Conservation (phyloP, 2,329 filamentous ascomycete species). For the Passalora sequoiae region DNA sequence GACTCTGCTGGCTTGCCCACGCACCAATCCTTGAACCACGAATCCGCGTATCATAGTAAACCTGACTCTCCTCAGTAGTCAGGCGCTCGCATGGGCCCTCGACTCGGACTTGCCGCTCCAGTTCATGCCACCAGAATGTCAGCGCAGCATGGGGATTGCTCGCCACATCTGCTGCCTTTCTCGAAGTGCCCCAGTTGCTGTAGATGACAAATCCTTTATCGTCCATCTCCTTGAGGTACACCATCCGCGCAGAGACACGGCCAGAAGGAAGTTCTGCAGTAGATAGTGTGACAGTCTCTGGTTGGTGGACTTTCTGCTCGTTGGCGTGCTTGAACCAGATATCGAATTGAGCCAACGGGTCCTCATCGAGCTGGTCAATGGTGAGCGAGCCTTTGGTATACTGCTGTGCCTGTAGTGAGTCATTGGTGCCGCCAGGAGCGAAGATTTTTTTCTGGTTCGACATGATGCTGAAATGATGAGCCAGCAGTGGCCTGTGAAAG, state of each 20-base stretch:
- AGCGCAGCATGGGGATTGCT: conserved; percentile 73
- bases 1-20: conserved; percentile 88
- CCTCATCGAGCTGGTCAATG: conserved; percentile 54
- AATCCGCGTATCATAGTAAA: conserved; percentile 61
- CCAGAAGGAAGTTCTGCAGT: conserved; percentile 81
- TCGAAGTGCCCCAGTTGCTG: conserved; percentile 79
- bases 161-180: conserved; percentile 62
- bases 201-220: conserved; percentile 80
- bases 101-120: conserved; percentile 86
- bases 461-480: conserved; percentile 19
- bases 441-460: conserved; percentile 45
- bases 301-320: conserved; percentile 58
- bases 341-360: conserved; percentile 80
- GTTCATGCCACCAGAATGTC: conserved; percentile 82
- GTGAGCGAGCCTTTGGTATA: conserved; percentile 64
- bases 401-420: conserved; percentile 64
- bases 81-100: conserved; percentile 71
- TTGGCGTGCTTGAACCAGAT: conserved; percentile 78
- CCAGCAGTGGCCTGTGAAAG: background rate
- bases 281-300: conserved; percentile 82
- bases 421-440: conserved; percentile 57
- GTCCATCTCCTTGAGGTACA: conserved; percentile 96
- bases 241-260: conserved; percentile 74
- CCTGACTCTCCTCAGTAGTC: conserved; percentile 63
- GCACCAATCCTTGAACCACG: conserved; percentile 80